Evolutionary conservation across 2,329 filamentous ascomycete species (phyloP), one percentile per base, ranked within the genome.

Genomic region (Fusarium tanahbumbuense): DNA sequence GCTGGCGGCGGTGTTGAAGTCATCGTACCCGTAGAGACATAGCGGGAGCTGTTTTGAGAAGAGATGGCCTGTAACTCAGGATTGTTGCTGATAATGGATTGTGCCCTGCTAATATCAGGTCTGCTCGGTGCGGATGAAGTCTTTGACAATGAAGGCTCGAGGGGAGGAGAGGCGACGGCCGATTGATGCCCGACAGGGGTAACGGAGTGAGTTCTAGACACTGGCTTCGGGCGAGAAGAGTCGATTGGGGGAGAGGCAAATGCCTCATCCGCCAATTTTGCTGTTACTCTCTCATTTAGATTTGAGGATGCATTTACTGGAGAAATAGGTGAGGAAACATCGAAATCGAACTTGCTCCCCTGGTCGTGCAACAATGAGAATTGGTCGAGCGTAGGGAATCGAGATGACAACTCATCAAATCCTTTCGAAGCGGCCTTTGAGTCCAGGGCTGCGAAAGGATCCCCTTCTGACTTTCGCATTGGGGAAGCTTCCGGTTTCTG

Each of bases 391-490:
- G 93, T 94, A 1, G 96, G 96, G 73, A 98, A 99, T 55, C 92
- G 88, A 28, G 89, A 87, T 0, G 95, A 93, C 27, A 98, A 83
- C 76, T 98, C 95, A 72, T 98, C 96, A 4, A 85, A 84, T 23
- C 87, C 85, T 10, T 83, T 83, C 25, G 83, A 71, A 68, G 81
- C 79, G 6, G 73, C 30, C 40, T 78, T 90, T 4, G 91, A 87
- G 78, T 99, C 96, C 27, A 99, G 86, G 1, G 93, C 93, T 20
- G 93, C 93, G 78, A 98, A 99, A 0, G 96, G 96, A 78, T 99
- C 96, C 48, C 88, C 89, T 27, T 86, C 85, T 2, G 89, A 87
- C 44, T 91, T 89, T 15, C 73, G 64, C 68, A 90, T 87, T 71
- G 89, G 87, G 1, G 93, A 91, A 8, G 92, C 73, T 83, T 91